phyloP scores from a whole-genome alignment of 257 asterid species.

The Pogostemon cablin region DNA sequence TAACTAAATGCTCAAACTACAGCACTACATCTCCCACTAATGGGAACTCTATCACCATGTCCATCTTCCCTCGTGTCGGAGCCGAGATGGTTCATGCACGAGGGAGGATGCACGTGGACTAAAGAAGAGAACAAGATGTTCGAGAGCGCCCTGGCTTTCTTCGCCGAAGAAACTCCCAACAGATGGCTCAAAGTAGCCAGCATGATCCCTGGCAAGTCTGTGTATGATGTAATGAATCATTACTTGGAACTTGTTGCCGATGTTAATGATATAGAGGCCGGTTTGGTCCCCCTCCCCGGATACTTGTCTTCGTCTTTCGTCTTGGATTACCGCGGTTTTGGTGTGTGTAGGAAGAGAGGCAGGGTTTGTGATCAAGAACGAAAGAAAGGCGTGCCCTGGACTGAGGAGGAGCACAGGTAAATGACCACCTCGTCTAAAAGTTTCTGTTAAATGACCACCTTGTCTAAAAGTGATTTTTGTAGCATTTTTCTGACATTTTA shows the following conservation, averaged over 20 bases:
- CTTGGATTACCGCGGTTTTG: slow-evolving; percentile 33
- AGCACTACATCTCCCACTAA: slow-evolving; percentile 14
- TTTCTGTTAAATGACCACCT: too few relatives aligned
- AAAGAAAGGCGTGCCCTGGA: slow-evolving; percentile 85
- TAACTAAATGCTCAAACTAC: not conserved
- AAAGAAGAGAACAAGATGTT: slow-evolving; percentile 78
- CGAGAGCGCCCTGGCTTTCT: slow-evolving; percentile 71
- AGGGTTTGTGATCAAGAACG: slow-evolving; percentile 58
- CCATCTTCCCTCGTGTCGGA: too few relatives aligned
- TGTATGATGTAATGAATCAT: slow-evolving; percentile 69
- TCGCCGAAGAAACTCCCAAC: slow-evolving; percentile 68
- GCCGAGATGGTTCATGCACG: slow-evolving; percentile 37
- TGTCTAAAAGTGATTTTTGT: too few relatives aligned
- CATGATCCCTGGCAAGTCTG: slow-evolving; percentile 75
- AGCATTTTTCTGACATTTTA: too few relatives aligned
- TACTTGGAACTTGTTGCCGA: slow-evolving; percentile 68
- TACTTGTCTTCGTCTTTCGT: slow-evolving; percentile 47
- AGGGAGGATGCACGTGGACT: slow-evolving; percentile 48
- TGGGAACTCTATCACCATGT: slow-evolving; percentile 56
- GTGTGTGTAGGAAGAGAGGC: slow-evolving; percentile 54
- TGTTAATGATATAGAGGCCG: slow-evolving; percentile 75
- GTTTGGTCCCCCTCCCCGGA: slow-evolving; percentile 65
- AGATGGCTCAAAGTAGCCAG: slow-evolving; percentile 71
- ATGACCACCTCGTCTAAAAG: not conserved
- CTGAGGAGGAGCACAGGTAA: slow-evolving; percentile 87